Evolutionary conservation across 2,329 filamentous ascomycete genomes (phyloP), one percentile per base, ranked within the genome.

Genomic region (Trichophyton mentagrophytes): DNA sequence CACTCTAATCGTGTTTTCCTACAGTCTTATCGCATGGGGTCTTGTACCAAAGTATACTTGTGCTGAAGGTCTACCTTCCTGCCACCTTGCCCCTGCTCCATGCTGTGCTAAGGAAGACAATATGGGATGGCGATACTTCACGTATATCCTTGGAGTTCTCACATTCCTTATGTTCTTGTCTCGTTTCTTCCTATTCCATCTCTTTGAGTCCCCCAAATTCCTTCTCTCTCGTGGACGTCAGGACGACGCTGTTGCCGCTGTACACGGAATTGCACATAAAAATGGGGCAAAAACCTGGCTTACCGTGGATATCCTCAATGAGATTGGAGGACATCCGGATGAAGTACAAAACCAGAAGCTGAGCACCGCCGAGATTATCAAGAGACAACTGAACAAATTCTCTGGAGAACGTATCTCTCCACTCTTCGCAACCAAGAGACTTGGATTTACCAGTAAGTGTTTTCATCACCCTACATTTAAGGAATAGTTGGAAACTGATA

Each of bases 141-240:
- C 89, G 59, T 76, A 86, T 58, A 84, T 85, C 0, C 83, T 91
- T 20, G 90, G 89, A 55, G 76, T 86, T 38, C 74, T 84, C 56
- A 93, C 89, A 0, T 83, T 93, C 64, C 71, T 78, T 73, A 90
- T 93, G 86, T 95, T 91, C 68, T 71, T 87, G 57, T 76, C 84
- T 63, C 88, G 90, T 17, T 90, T 90, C 77, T 85, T 90, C 72
- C 69, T 90, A 63, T 95, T 95, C 74, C 83, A 86, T 63, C 80
- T 95, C 11, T 89, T 88, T 69, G 90, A 95, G 70, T 93, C 89
- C 4, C 90, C 90, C 53, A 93, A 93, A 70, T 95, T 85, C 68
- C 78, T 95, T 25, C 81, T 95, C 8, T 87, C 85, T 20, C 80
- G 83, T n/a, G 87, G 88, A 40, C 82, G 87, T 5, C 86, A 95